Evolutionary conservation across 352 stramenopile species (phyloP).

Genomic region (Phytopythium boreale): DNA sequence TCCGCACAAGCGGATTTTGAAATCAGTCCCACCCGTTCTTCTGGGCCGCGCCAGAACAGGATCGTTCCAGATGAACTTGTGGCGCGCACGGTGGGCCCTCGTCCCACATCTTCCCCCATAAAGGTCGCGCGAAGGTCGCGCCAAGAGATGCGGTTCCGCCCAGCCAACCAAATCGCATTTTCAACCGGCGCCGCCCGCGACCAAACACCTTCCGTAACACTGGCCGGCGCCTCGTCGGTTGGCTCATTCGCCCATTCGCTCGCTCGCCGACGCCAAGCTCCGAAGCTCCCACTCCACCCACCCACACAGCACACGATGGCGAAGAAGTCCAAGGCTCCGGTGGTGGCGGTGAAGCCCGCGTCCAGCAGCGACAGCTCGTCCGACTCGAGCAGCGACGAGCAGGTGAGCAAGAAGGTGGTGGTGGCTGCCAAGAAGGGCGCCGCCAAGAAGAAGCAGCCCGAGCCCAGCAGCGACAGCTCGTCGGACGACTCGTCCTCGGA

Average conservation of each 20-base stretch:
- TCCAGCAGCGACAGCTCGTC: slow-evolving; percentile 46
- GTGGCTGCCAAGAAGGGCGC: slow-evolving; percentile 48
- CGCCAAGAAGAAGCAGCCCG: slow-evolving; percentile 3
- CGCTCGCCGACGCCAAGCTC: slow-evolving; percentile 11
- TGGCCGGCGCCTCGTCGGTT: neutral
- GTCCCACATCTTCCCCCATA: neutral
- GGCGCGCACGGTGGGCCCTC: neutral
- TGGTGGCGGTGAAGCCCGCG: slow-evolving; percentile 33
- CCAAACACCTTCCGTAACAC: neutral
- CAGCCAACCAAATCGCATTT: slow-evolving; percentile 29
- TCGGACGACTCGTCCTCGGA: slow-evolving; percentile 61
- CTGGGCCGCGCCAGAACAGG: neutral
- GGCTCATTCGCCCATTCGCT: slow-evolving; percentile 29
- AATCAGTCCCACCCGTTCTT: neutral
- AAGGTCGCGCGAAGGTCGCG: slow-evolving; percentile 25
- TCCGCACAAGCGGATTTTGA: neutral
- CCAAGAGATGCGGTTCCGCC: slow-evolving; percentile 12
- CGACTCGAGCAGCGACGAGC: slow-evolving; percentile 55
- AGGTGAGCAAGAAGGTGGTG: slow-evolving; percentile 46
- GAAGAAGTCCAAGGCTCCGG: slow-evolving; percentile 49
- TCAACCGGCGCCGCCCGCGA: slow-evolving; percentile 2
- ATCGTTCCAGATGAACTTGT: neutral
- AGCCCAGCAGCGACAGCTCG: slow-evolving; percentile 24
- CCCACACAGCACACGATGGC: slow-evolving; percentile 21
- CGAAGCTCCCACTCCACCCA: neutral